Percentiles rank a stretch among this genome's conserved stretches.
These are phyloP conservation scores for Blastocystis sp. DNA, from an alignment of 352 stramenopile species.

Conservation along the genomic window DNA sequence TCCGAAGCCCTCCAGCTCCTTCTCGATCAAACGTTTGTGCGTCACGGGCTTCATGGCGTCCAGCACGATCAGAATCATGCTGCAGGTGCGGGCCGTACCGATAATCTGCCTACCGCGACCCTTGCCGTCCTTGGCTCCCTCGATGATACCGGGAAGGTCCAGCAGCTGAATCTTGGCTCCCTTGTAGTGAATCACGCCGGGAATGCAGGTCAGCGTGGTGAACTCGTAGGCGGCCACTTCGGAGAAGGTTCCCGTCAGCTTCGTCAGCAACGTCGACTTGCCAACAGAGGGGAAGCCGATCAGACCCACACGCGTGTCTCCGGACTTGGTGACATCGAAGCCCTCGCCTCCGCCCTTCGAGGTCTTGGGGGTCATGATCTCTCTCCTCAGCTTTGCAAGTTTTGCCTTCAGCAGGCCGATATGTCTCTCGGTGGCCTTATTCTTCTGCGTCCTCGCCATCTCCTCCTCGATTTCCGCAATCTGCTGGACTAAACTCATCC, in stretches of 20 bases:
- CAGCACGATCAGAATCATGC: constrained; percentile 96
- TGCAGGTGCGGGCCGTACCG: constrained; percentile 90
- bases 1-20: constrained; percentile 94
- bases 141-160: constrained; percentile 91
- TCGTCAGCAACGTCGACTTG: constrained; percentile 93
- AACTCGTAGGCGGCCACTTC: constrained; percentile 96
- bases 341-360: constrained; percentile 77
- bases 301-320: constrained; percentile 92
- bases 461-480: constrained; percentile 69
- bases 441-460: constrained; percentile 85
- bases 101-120: constrained; percentile 93
- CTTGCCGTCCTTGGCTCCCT: constrained; percentile 94
- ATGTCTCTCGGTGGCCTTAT: constrained; percentile 99
- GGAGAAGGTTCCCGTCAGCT: constrained; percentile 90
- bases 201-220: constrained; percentile 97
- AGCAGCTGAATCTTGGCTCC: constrained; percentile 83
- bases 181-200: constrained; percentile 92
- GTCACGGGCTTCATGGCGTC: constrained; percentile 92
- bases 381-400: constrained; percentile 86
- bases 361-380: constrained; percentile 43
- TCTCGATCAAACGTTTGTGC: constrained; percentile 97
- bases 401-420: constrained; percentile 94
- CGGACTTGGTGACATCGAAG: constrained; percentile 85
- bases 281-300: constrained; percentile 97
- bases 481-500: constrained; percentile 69